A percentile compares a stretch with the other conserved stretches of the same genome.
Evolutionary conservation across 2,329 filamentous ascomycete species (phyloP).

Genomic region (Apiospora rasikravindrae): DNA sequence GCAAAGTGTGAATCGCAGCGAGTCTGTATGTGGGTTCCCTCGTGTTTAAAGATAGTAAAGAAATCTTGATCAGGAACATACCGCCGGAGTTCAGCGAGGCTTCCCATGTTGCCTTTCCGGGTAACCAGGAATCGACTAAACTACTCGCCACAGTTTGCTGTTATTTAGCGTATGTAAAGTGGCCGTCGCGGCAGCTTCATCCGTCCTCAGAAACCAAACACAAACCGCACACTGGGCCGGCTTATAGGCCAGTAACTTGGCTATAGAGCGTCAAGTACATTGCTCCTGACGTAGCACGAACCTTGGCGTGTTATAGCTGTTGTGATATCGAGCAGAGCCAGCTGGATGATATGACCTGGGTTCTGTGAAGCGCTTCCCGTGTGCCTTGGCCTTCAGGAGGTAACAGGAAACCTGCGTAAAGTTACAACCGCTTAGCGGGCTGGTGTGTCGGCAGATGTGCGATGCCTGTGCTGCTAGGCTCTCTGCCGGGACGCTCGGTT

Average conservation of each 20-base stretch:
- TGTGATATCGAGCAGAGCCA: background rate
- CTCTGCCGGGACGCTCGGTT: background rate
- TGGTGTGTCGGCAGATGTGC: slow-evolving; percentile 5
- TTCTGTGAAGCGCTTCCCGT: background rate
- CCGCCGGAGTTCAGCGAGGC: too few relatives aligned
- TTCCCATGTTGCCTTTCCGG: background rate
- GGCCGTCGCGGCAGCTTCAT: background rate
- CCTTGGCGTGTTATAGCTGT: background rate
- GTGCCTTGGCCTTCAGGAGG: background rate
- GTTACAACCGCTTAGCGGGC: background rate
- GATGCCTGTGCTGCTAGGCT: background rate
- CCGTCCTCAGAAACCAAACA: background rate
- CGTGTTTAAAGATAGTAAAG: slow-evolving; percentile 12
- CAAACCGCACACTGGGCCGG: background rate
- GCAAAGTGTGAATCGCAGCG: background rate
- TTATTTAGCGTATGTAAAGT: background rate
- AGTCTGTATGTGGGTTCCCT: background rate
- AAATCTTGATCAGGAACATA: background rate
- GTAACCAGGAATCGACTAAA: background rate
- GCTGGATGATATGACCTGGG: background rate
- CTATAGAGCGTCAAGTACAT: background rate
- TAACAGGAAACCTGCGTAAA: background rate
- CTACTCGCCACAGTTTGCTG: background rate
- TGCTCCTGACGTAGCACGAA: slow-evolving; percentile 3
- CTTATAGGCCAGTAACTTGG: background rate